Base-by-base conservation (phyloP, 768 basidiomycete genomes). In the Leccinum uliginosum region DNA sequence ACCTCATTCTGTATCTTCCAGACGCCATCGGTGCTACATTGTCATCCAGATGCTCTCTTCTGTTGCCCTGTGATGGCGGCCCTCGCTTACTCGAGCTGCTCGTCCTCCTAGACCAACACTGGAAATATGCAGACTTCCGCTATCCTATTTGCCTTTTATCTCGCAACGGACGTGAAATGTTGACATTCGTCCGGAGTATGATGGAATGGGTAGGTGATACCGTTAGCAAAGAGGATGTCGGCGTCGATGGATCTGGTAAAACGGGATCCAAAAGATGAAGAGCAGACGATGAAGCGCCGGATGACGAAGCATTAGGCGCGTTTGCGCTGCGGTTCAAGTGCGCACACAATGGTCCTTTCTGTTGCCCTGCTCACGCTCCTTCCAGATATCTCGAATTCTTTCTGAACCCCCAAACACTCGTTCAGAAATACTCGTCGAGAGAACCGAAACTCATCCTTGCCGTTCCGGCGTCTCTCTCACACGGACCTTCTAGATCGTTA, bases 151-250 rank as follows among this genome's bases (percentile, higher is more conserved):
- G 96, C 70, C 81, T 99, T n/a, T 80, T 98, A 38, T 91, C 91
- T 49, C 82, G 87, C 32, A 95, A 93, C 6, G 93, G 89, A 3
- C 83, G 87, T 59, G 96, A 99, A 72, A 96, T 97, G 88, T 73
- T 97, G 34, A 88, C 90, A 1, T 93, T 94, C 66, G 91, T 97
- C 26, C 77, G 94, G 57, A 95, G 91, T 77, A 89, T 98, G 90
- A 96, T 97, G 83, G 97, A 98, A 69, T 98, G 95, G 93, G 84
- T 99, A 60, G 97, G 97, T 10, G 96, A 97, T 1, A 93, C 91
- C 14, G 86, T 97, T 53, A 91, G 87, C 64, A 93, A 93, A 66
- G 92, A 94, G 64, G 93, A 96, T 59, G 89, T 91, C 1, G 88
- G 91, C 3, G 91, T 90, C 68, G 88, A 90, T 29, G 84, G 81